Evolutionary conservation across 1,284 basidiomycete species (phyloP).

Genomic region (Sporisorium iseilematis-ciliati): DNA sequence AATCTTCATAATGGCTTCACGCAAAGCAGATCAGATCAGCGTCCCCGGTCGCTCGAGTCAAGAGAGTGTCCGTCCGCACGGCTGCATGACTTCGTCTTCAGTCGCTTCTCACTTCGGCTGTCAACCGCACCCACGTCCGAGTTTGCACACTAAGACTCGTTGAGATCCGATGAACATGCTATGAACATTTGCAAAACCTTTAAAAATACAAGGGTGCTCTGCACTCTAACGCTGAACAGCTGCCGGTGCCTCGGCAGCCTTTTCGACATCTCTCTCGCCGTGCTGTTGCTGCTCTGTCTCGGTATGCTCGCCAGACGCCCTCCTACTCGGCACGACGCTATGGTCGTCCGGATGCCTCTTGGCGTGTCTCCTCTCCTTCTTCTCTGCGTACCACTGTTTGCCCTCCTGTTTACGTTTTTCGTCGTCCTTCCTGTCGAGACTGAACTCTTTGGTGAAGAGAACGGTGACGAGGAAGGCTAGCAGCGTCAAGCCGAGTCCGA

Average conservation of each 20-base stretch:
- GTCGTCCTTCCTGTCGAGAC: slow-evolving; percentile 76
- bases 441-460: slow-evolving; percentile 75
- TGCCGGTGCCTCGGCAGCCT: neutral
- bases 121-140: too few relatives aligned
- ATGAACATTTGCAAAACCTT: too few relatives aligned
- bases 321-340: slow-evolving; percentile 5
- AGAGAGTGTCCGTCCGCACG: too few relatives aligned
- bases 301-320: slow-evolving; percentile 9
- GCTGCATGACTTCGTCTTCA: too few relatives aligned
- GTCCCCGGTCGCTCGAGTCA: too few relatives aligned
- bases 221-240: neutral
- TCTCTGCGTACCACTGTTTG: slow-evolving; percentile 56
- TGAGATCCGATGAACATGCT: too few relatives aligned
- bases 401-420: slow-evolving; percentile 71
- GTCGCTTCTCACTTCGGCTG: too few relatives aligned
- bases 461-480: slow-evolving; percentile 68
- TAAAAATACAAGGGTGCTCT: too few relatives aligned
- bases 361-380: slow-evolving; percentile 26
- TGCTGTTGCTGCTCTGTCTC: neutral
- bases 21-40: too few relatives aligned
- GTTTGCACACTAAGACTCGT: too few relatives aligned
- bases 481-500: slow-evolving; percentile 46
- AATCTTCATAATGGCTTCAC: too few relatives aligned
- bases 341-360: slow-evolving; percentile 14
- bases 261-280: slow-evolving; percentile 8